Evolutionary conservation across 2,329 filamentous ascomycete genomes (phyloP).

Genomic region (Colletotrichum gloeosporioides): DNA sequence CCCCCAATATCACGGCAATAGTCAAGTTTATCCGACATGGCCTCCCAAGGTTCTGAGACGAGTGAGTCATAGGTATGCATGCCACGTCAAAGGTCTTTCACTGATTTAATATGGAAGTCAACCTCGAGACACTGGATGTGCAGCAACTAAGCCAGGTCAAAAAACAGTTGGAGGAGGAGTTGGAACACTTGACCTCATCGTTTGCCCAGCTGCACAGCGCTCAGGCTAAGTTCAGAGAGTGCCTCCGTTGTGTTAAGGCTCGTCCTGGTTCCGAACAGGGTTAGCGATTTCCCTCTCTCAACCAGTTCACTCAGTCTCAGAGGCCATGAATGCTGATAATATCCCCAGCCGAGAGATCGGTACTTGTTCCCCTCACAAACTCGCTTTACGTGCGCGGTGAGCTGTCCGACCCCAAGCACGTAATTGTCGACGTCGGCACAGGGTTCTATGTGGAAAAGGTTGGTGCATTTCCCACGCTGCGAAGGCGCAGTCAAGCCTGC

Average conservation of each 20-base stretch:
- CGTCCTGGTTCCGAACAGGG: slow-evolving; percentile 36
- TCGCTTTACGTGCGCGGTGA: slow-evolving; percentile 92
- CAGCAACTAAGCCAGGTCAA: slow-evolving; percentile 92
- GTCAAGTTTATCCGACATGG: background rate
- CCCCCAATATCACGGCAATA: background rate
- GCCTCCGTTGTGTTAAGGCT: slow-evolving; percentile 74
- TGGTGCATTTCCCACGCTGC: slow-evolving; percentile 13
- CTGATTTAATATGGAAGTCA: slow-evolving; percentile 44
- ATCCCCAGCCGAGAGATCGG: slow-evolving; percentile 44
- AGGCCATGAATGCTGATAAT: background rate
- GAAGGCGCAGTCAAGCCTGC: background rate
- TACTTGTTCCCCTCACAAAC: slow-evolving; percentile 93
- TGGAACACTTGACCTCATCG: slow-evolving; percentile 90
- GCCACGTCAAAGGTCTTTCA: background rate
- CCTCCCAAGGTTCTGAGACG: slow-evolving; percentile 13
- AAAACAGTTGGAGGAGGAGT: slow-evolving; percentile 94
- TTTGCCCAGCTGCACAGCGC: slow-evolving; percentile 90
- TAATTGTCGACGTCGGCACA: slow-evolving; percentile 91
- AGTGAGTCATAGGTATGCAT: slow-evolving; percentile 1
- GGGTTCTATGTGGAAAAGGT: slow-evolving; percentile 96
- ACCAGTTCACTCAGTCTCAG: background rate
- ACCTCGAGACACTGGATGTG: slow-evolving; percentile 76
- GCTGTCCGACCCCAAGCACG: slow-evolving; percentile 74
- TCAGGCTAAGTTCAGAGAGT: slow-evolving; percentile 91
- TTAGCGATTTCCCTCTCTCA: slow-evolving; percentile 20